Conservation (phyloP, 306 rosid genomes). For the Casuarina cunninghamiana region DNA sequence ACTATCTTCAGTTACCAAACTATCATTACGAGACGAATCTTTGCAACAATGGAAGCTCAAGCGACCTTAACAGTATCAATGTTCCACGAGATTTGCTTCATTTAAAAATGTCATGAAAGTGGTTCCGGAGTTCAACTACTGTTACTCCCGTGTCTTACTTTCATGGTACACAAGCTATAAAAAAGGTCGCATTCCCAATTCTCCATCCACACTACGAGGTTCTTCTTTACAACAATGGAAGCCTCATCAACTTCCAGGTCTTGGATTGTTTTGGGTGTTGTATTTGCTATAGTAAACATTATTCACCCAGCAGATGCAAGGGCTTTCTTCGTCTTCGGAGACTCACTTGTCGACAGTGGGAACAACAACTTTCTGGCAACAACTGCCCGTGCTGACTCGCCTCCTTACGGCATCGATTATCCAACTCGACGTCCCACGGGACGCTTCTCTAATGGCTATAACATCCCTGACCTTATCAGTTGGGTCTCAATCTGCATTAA, state of each 20-base stretch:
- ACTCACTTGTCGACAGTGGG: slow-evolving; percentile 68
- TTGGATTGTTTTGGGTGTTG: not conserved
- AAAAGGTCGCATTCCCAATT: not conserved
- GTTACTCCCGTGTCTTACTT: not conserved
- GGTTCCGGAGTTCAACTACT: not conserved
- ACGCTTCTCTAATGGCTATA: slow-evolving; percentile 71
- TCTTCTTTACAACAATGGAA: not conserved
- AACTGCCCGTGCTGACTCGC: slow-evolving; percentile 65
- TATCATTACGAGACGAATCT: too few relatives aligned
- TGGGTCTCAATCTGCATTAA: not conserved
- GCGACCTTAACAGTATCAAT: not conserved
- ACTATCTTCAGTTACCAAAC: too few relatives aligned
- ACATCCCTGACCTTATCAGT: slow-evolving; percentile 67
- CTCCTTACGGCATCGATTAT: slow-evolving; percentile 69
- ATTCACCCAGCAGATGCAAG: slow-evolving; percentile 33
- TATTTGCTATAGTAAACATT: slow-evolving; percentile 17
- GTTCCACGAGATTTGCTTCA: not conserved
- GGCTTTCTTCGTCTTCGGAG: slow-evolving; percentile 70
- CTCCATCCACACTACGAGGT: not conserved
- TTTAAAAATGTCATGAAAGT: not conserved
- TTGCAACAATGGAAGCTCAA: too few relatives aligned
- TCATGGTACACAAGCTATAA: not conserved
- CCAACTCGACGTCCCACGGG: slow-evolving; percentile 58
- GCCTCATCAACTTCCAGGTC: not conserved
- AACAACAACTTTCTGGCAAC: slow-evolving; percentile 64